A percentile compares a stretch with the other conserved stretches of the same genome.
phyloP scores from a whole-genome alignment of 345 rosid genomes.

The Excoecaria agallocha region DNA sequence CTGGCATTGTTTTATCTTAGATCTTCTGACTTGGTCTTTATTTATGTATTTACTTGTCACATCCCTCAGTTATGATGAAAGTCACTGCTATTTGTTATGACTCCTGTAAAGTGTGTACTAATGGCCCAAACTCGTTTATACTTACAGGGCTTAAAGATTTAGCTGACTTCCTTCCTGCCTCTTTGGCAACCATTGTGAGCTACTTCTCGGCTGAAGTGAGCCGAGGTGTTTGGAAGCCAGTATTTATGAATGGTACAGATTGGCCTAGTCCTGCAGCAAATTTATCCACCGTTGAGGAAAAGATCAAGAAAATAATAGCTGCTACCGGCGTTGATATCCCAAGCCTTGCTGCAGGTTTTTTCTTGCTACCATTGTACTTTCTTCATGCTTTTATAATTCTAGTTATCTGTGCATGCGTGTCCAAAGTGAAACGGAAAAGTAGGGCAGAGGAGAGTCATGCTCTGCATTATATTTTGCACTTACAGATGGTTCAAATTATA shows the following conservation, averaged over 20 bases:
- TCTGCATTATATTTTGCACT: not conserved
- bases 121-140: not conserved
- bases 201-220: slow-evolving; percentile 95
- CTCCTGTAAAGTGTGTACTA: not conserved
- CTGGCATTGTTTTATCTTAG: slow-evolving; percentile 28
- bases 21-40: not conserved
- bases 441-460: not conserved
- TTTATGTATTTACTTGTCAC: not conserved
- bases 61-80: not conserved
- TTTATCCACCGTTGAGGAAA: slow-evolving; percentile 73
- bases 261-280: slow-evolving; percentile 99
- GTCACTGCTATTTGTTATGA: not conserved
- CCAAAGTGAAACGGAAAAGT: not conserved
- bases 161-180: slow-evolving; percentile 90
- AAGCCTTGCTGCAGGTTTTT: slow-evolving; percentile 73
- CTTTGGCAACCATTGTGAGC: slow-evolving; percentile 80
- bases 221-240: slow-evolving; percentile 94
- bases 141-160: slow-evolving; percentile 83
- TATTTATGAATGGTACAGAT: slow-evolving; percentile 95
- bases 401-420: not conserved
- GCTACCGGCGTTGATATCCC: slow-evolving; percentile 94
- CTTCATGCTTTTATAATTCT: not conserved
- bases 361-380: not conserved
- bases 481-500: not conserved
- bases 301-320: slow-evolving; percentile 78